Conservation (phyloP, 768 basidiomycete genomes). For the Rhodosporidiobolus odoratus region DNA sequence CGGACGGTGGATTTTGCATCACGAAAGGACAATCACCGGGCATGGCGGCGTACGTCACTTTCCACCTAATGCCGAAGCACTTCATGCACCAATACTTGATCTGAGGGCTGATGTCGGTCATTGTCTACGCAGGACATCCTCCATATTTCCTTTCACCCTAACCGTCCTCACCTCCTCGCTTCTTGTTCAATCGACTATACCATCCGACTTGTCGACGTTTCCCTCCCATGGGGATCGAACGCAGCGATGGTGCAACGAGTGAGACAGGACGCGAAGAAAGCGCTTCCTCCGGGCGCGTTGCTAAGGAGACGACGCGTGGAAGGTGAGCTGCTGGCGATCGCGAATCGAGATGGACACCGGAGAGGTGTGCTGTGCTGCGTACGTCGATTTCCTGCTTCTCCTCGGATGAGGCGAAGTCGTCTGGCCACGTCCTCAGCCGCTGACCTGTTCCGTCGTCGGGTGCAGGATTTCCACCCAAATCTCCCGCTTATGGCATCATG, state of each 20-base stretch:
- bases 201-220: slow-evolving; percentile 13
- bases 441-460: background rate
- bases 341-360: slow-evolving; percentile 2
- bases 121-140: background rate
- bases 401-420: background rate
- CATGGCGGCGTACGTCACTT: slow-evolving; percentile 17
- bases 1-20: background rate
- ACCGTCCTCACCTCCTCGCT: slow-evolving; percentile 18
- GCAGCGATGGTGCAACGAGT: background rate
- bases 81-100: background rate
- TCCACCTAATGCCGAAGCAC: background rate
- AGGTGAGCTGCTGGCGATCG: slow-evolving; percentile 15
- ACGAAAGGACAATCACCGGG: slow-evolving; percentile 7
- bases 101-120: too few species aligned
- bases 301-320: slow-evolving; percentile 1
- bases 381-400: background rate
- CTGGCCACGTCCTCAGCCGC: background rate
- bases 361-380: slow-evolving; percentile 5
- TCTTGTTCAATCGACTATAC: slow-evolving; percentile 15
- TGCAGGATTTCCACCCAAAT: slow-evolving; percentile 19
- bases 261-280: background rate
- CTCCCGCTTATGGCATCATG: slow-evolving; percentile 6
- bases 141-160: slow-evolving; percentile 14
- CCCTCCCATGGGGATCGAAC: slow-evolving; percentile 14
- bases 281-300: too few species aligned